phyloP scores from a whole-genome alignment of 2,329 filamentous ascomycete species.

The Fusarium sp. region DNA sequence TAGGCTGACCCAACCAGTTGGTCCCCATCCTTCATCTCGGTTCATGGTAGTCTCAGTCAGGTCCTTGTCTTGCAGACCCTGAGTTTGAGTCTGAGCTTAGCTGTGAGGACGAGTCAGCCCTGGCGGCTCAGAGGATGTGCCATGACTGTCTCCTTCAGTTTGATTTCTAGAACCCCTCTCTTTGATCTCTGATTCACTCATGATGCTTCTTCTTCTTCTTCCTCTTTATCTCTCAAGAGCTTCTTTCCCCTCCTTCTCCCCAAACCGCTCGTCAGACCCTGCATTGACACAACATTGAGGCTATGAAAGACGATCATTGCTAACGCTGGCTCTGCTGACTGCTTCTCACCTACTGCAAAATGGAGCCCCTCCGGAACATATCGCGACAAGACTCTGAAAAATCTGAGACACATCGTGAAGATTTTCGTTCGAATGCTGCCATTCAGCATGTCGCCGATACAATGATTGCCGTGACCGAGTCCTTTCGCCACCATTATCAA shows the following conservation, averaged over 20 bases:
- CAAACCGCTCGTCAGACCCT: background rate
- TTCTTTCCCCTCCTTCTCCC: background rate
- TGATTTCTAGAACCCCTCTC: constrained; percentile 1
- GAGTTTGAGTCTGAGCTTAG: background rate
- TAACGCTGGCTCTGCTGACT: constrained; percentile 23
- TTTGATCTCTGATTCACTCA: constrained; percentile 21
- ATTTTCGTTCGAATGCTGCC: constrained; percentile 24
- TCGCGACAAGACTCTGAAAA: constrained; percentile 37
- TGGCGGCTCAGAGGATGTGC: constrained; percentile 22
- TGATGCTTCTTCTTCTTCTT: constrained; percentile 3
- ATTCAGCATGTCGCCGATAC: constrained; percentile 37
- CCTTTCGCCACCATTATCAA: constrained; percentile 40
- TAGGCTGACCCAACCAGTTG: constrained; percentile 1
- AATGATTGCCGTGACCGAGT: constrained; percentile 43
- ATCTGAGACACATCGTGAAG: constrained; percentile 34
- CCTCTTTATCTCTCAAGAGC: background rate
- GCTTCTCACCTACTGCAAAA: constrained; percentile 22
- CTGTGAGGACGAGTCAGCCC: constrained; percentile 25
- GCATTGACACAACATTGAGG: background rate
- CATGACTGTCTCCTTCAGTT: constrained; percentile 2
- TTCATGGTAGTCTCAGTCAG: constrained; percentile 14
- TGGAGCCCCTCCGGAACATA: constrained; percentile 35
- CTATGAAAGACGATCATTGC: constrained; percentile 24
- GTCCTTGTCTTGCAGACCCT: constrained; percentile 15
- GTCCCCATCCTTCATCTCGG: constrained; percentile 34